Percentiles rank a stretch among this genome's conserved stretches.
These are phyloP conservation scores for Scheffersomyces cryptocercus DNA, from an alignment of 1,139 yeast genomes.

Conservation along the genomic window DNA sequence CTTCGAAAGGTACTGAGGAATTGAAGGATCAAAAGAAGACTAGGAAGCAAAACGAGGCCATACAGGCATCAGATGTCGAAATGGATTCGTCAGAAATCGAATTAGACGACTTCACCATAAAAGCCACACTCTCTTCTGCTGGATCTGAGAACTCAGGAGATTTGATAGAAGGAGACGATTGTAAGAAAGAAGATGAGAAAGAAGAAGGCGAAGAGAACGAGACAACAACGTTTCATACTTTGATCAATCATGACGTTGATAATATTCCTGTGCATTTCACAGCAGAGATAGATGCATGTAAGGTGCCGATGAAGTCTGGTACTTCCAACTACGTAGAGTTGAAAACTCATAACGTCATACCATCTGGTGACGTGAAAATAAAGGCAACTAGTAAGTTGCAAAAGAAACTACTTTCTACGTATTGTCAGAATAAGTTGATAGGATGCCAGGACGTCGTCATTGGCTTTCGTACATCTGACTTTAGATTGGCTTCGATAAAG, in stretches of 20 bases:
- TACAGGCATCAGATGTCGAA: no score
- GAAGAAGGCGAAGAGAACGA: conserved; percentile 2
- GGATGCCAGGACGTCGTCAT: conserved; percentile 17
- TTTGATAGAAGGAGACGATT: no score
- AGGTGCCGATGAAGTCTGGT: conserved; percentile 7
- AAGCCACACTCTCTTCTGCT: no score
- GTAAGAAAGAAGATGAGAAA: neutral
- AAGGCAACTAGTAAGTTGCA: conserved; percentile 5
- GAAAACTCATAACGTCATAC: conserved; percentile 19
- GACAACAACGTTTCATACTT: conserved; percentile 16
- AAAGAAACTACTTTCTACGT: conserved; percentile 18
- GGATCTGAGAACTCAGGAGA: no score
- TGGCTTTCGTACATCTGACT: conserved; percentile 21
- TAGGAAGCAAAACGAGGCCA: no score
- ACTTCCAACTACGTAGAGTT: conserved; percentile 21
- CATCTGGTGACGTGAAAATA: conserved; percentile 5
- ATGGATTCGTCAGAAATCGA: no score
- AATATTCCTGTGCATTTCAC: conserved; percentile 17
- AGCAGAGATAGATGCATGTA: conserved; percentile 26
- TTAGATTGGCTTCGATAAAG: conserved; percentile 19
- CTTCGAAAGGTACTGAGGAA: no score
- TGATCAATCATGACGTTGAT: conserved; percentile 13
- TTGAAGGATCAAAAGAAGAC: no score
- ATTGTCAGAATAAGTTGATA: conserved; percentile 25
- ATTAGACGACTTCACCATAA: no score